These are phyloP conservation scores for Pulveroboletus sp. DNA, from an alignment of 768 basidiomycete genomes.

Conservation along the genomic window DNA sequence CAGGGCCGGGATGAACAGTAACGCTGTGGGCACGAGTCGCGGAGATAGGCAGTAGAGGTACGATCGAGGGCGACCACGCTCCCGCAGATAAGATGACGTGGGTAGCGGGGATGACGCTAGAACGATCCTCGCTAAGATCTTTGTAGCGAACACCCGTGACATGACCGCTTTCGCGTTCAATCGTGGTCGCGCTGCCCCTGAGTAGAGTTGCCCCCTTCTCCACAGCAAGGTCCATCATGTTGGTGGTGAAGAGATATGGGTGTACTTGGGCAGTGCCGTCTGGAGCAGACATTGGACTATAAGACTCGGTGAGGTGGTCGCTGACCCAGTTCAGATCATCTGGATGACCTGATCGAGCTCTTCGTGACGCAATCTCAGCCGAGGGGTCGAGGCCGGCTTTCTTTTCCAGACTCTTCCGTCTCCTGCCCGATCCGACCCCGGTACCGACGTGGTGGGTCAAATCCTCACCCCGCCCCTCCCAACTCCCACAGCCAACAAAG, in stretches of 20 bases:
- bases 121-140: constrained; percentile 20
- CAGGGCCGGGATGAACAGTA: constrained; percentile 49
- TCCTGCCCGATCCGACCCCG: constrained; percentile 30
- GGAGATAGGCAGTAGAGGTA: constrained; percentile 54
- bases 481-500: constrained; percentile 65
- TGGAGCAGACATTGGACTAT: constrained; percentile 50
- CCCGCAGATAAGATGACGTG: constrained; percentile 79
- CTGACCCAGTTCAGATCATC: constrained; percentile 52
- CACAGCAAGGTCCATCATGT: constrained; percentile 63
- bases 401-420: constrained; percentile 52
- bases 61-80: constrained; percentile 72
- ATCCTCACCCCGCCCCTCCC: constrained; percentile 60
- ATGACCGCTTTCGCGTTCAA: constrained; percentile 39
- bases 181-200: constrained; percentile 41
- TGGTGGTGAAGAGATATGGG: constrained; percentile 68
- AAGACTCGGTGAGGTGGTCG: constrained; percentile 55
- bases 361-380: constrained; percentile 7
- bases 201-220: constrained; percentile 50
- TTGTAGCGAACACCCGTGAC: constrained; percentile 47
- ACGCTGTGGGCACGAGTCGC: constrained; percentile 72
- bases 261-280: constrained; percentile 71
- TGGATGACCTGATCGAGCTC: constrained; percentile 39
- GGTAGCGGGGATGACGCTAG: constrained; percentile 49
- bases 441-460: constrained; percentile 12
- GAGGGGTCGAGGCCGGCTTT: constrained; percentile 41